Percentiles rank a stretch among this genome's conserved stretches.
These are phyloP conservation scores for Pluteus cervinus DNA, from an alignment of 768 basidiomycete species.

Conservation along the genomic window DNA sequence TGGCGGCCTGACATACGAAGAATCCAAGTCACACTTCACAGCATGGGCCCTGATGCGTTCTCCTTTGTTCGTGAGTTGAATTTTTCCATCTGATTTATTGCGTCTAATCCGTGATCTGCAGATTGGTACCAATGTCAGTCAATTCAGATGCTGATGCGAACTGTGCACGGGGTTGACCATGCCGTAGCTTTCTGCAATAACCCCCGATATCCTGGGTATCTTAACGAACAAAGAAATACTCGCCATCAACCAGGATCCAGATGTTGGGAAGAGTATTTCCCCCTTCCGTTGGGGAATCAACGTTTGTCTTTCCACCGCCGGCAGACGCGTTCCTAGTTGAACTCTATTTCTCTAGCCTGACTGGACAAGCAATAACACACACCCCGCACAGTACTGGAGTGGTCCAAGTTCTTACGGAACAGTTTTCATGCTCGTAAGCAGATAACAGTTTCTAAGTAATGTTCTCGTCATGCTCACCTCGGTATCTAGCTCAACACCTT, in stretches of 20 bases:
- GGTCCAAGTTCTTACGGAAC: constrained; percentile 54
- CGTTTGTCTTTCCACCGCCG: constrained; percentile 24
- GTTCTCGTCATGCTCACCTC: neutral
- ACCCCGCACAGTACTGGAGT: constrained; percentile 64
- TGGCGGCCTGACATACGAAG: constrained; percentile 53
- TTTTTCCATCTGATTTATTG: neutral
- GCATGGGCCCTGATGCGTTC: constrained; percentile 68
- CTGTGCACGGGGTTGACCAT: neutral
- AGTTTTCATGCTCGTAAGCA: constrained; percentile 55
- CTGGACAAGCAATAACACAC: constrained; percentile 33
- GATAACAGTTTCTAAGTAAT: neutral
- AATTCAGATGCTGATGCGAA: neutral
- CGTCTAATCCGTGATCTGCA: constrained; percentile 7
- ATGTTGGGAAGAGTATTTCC: constrained; percentile 52
- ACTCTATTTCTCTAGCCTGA: constrained; percentile 19
- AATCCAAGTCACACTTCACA: constrained; percentile 65
- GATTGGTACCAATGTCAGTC: constrained; percentile 50
- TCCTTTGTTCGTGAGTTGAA: constrained; percentile 32
- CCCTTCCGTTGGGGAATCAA: constrained; percentile 69
- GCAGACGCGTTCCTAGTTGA: neutral
- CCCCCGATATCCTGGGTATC: constrained; percentile 44
- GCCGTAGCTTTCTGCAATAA: constrained; percentile 43
- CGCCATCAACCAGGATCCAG: constrained; percentile 65
- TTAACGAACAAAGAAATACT: constrained; percentile 59
- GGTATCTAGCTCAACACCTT: constrained; percentile 50